Evolutionary conservation across 2,329 filamentous ascomycete genomes (phyloP).

Genomic region (Corniculantispora saksenae): DNA sequence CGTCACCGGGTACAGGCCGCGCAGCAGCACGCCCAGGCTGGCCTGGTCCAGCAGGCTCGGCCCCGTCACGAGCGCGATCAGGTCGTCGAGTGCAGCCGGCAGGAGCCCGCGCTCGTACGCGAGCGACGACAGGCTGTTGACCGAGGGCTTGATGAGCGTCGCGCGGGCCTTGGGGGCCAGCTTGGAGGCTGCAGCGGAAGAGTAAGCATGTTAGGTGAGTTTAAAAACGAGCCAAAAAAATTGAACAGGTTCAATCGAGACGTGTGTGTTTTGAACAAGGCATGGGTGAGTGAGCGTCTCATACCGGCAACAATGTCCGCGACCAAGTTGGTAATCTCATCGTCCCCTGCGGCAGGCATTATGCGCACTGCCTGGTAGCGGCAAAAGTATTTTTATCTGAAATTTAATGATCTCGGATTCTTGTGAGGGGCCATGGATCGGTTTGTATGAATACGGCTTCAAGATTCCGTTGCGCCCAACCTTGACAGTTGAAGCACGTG

Average conservation of each 20-base stretch:
- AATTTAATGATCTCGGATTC: background rate
- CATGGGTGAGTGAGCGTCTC: background rate
- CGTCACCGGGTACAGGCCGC: slow-evolving; percentile 73
- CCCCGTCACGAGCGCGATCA: slow-evolving; percentile 67
- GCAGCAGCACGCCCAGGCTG: slow-evolving; percentile 67
- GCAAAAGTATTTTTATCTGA: background rate
- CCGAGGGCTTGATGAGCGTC: slow-evolving; percentile 61
- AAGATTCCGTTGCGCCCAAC: background rate
- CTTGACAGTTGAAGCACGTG: background rate
- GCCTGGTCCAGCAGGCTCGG: slow-evolving; percentile 75
- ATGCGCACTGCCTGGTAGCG: slow-evolving; percentile 1
- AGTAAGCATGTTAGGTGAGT: slow-evolving; percentile 10
- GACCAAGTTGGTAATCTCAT: slow-evolving; percentile 38
- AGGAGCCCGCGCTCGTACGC: slow-evolving; percentile 70
- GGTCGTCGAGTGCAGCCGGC: slow-evolving; percentile 56
- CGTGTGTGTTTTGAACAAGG: too few species aligned
- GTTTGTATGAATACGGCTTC: background rate
- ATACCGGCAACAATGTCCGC: slow-evolving; percentile 35
- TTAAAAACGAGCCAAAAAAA: too few species aligned
- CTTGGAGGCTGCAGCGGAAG: slow-evolving; percentile 51
- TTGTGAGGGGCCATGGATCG: background rate
- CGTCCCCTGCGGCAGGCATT: slow-evolving; percentile 29
- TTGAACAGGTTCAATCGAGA: too few species aligned
- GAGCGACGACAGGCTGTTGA: slow-evolving; percentile 63
- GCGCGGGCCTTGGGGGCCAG: slow-evolving; percentile 66